Percentiles rank a stretch among this genome's conserved stretches.
Conservation (phyloP, 345 rosid species). For the Sisymbrium altissimum region DNA sequence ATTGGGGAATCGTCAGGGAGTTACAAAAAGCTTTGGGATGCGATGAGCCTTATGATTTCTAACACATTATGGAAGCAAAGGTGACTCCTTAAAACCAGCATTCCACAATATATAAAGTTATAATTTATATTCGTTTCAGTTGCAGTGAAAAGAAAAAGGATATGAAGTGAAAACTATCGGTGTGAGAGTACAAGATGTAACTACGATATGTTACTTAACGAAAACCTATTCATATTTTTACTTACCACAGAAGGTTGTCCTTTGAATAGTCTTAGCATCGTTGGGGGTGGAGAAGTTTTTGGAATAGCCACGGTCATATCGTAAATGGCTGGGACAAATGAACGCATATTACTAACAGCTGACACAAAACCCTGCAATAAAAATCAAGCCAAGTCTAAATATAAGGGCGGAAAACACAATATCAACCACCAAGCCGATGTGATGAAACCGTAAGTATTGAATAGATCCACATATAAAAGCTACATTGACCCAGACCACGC, state of each 20-base stretch:
- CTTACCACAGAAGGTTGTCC: constrained; percentile 88
- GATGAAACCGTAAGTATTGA: not conserved
- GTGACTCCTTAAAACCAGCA: not conserved
- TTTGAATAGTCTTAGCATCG: constrained; percentile 74
- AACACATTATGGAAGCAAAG: not conserved
- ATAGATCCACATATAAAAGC: not conserved
- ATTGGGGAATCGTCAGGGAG: not conserved
- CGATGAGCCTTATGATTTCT: not conserved
- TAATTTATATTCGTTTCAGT: not conserved
- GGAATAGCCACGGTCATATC: constrained; percentile 84
- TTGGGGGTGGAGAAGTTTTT: constrained; percentile 71
- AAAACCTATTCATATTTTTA: constrained; percentile 12
- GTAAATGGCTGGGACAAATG: constrained; percentile 94
- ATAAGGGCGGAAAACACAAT: constrained; percentile 2
- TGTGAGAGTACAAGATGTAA: constrained; percentile 4
- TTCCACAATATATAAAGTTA: not conserved
- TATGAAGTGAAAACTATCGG: not conserved
- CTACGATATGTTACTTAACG: not conserved
- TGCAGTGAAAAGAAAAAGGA: not conserved
- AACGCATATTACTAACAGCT: constrained; percentile 86
- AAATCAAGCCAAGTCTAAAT: not conserved
- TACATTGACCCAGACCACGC: not conserved
- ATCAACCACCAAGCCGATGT: not conserved
- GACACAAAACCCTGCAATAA: constrained; percentile 87
- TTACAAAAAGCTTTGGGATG: not conserved